These are phyloP conservation scores for Pterocarpus macrocarpus DNA, from an alignment of 306 rosid genomes.

Conservation along the genomic window DNA sequence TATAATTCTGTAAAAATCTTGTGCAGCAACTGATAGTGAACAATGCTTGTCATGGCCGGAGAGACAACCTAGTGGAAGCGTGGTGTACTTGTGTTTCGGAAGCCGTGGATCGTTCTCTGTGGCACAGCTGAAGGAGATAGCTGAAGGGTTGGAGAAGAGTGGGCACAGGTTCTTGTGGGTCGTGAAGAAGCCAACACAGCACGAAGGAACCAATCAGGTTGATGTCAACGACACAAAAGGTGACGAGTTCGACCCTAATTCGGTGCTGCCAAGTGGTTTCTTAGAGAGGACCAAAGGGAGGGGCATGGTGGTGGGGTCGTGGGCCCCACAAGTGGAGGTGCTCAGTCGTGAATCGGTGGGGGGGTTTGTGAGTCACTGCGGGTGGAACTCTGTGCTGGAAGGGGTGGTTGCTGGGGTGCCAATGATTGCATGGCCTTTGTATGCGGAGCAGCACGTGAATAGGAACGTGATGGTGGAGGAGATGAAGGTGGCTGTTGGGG, in stretches of 20 bases:
- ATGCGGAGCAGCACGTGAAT: constrained; percentile 54
- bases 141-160: constrained; percentile 46
- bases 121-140: constrained; percentile 46
- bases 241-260: constrained; percentile 20
- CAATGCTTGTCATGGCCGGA: constrained; percentile 49
- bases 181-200: constrained; percentile 26
- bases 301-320: constrained; percentile 40
- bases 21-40: constrained; percentile 2
- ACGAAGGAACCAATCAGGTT: constrained; percentile 1
- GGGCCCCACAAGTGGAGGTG: constrained; percentile 55
- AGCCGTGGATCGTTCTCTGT: constrained; percentile 48
- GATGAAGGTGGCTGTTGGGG: constrained; percentile 47
- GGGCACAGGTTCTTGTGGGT: constrained; percentile 51
- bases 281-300: constrained; percentile 42
- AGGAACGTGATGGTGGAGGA: constrained; percentile 48
- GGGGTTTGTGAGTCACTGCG: constrained; percentile 51
- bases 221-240: neutral
- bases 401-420: constrained; percentile 55
- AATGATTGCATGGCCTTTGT: constrained; percentile 53
- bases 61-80: constrained; percentile 44
- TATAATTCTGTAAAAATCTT: too few species aligned
- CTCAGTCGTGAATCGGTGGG: constrained; percentile 43
- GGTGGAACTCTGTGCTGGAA: constrained; percentile 58
- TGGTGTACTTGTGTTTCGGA: constrained; percentile 51
- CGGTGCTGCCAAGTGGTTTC: constrained; percentile 45